These are phyloP conservation scores for Ammopiptanthus mongolicus DNA, from an alignment of 306 rosid species.

Conservation along the genomic window DNA sequence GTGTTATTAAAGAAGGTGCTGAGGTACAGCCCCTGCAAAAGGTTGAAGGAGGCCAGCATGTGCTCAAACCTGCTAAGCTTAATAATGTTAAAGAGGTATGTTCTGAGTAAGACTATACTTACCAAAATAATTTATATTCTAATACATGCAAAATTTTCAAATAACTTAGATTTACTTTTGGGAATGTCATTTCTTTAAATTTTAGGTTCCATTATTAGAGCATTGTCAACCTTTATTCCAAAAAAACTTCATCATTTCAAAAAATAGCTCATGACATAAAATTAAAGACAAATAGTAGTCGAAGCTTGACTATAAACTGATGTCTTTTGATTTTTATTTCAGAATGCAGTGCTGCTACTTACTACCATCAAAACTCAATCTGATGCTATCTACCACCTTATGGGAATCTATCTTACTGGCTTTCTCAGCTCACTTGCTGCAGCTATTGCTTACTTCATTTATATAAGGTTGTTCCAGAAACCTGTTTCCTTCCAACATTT, in stretches of 20 bases:
- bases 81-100: slow-evolving; percentile 54
- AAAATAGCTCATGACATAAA: background rate
- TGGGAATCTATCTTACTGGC: slow-evolving; percentile 79
- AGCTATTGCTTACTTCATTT: slow-evolving; percentile 52
- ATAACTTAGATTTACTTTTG: background rate
- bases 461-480: slow-evolving; percentile 43
- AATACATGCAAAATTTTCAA: background rate
- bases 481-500: slow-evolving; percentile 53
- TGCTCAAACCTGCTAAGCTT: slow-evolving; percentile 32
- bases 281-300: background rate
- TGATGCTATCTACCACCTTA: slow-evolving; percentile 48
- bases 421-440: slow-evolving; percentile 72
- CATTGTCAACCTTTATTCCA: background rate
- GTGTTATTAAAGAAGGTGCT: slow-evolving; percentile 52
- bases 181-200: background rate
- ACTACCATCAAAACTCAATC: slow-evolving; percentile 21
- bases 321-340: slow-evolving; percentile 10
- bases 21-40: slow-evolving; percentile 68
- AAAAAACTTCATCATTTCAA: background rate
- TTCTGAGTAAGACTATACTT: background rate
- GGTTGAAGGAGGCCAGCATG: slow-evolving; percentile 50
- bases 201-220: background rate
- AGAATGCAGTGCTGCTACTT: slow-evolving; percentile 38
- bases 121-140: background rate
- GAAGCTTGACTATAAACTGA: slow-evolving; percentile 11